Evolutionary conservation across 2,329 filamentous ascomycete genomes (phyloP), one percentile per base, ranked within the genome.

Genomic region (Capronia coronata): DNA sequence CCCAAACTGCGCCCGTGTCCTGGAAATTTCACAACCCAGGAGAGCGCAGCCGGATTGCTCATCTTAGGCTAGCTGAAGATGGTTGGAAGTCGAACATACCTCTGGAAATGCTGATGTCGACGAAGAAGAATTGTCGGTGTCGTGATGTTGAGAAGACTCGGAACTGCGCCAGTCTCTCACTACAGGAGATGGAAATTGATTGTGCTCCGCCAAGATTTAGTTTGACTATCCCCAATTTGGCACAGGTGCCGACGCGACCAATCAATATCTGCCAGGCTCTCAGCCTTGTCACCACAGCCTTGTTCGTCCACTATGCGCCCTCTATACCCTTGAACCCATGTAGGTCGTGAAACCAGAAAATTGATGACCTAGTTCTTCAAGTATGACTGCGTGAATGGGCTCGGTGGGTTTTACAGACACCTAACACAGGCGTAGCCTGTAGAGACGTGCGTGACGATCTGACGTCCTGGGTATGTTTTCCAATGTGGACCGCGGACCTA

Each of bases 41-140:
- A 22, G 9, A 18, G 30, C 7, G 11, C 38, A 51, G 27, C 40
- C 39, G 48, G 55, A 61, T 54, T 58, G 55, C 55, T 58, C 57
- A 61, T 58, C 55, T 51, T 48, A 55, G 58, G 58, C 58, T 55
- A 57, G 53, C 57, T 58, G 58, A 61, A 61, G 58, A 54, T 52
- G 51, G 39, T 41, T 29, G 29, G 48, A 48, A 9, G 39, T 37
- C 50, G 27, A 41, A 61, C 58, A 59, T 61, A 61, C 58, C 58
- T 61, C 57, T 43, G 29, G 44, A 23, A 23, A 30, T 32, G n/a
- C 16, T 43, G 37, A 16, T 21, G 37, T 52, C 43, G 52, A 52
- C 42, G 48, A 41, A 38, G 30, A 30, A 48, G 23, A 43, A 51
- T 37, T 56, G 53, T 54, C 42, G 46, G 46, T 48, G 52, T 43